These are phyloP conservation scores for Fusarium continuum DNA, from an alignment of 2,329 filamentous ascomycete genomes.

Conservation along the genomic window DNA sequence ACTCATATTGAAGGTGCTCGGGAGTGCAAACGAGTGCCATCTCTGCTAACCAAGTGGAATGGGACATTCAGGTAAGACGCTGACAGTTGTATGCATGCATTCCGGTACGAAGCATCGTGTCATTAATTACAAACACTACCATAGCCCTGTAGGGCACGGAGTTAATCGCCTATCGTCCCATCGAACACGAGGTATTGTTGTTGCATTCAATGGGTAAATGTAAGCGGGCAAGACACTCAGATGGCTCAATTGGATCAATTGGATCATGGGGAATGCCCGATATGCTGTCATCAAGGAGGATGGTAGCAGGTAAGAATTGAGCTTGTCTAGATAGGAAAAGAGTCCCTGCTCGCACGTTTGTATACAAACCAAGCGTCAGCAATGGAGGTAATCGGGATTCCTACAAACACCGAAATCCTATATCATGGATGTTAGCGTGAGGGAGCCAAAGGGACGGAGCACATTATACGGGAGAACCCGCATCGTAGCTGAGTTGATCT, in stretches of 20 bases:
- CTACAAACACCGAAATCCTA: slow-evolving; percentile 7
- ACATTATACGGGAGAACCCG: slow-evolving; percentile 5
- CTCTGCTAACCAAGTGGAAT: not conserved
- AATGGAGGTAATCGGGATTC: slow-evolving; percentile 3
- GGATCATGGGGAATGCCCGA: slow-evolving; percentile 14
- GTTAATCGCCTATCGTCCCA: slow-evolving; percentile 6
- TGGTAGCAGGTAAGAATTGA: slow-evolving; percentile 1
- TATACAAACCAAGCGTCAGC: slow-evolving; percentile 12
- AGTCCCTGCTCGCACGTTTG: slow-evolving; percentile 4
- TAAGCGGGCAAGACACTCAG: slow-evolving; percentile 11
- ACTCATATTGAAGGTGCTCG: slow-evolving; percentile 1
- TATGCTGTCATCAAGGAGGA: slow-evolving; percentile 18
- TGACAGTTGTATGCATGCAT: slow-evolving; percentile 16
- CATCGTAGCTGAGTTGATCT: not conserved
- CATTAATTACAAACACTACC: slow-evolving; percentile 9
- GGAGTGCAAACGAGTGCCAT: not conserved
- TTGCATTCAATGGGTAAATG: slow-evolving; percentile 2
- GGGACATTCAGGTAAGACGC: slow-evolving; percentile 18
- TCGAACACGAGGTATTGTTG: not conserved
- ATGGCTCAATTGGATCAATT: slow-evolving; percentile 7
- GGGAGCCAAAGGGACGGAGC: slow-evolving; percentile 19
- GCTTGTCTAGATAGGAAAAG: not conserved
- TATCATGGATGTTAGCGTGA: slow-evolving; percentile 8
- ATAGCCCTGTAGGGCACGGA: slow-evolving; percentile 24
- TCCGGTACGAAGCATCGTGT: slow-evolving; percentile 4